A percentile compares a stretch with the other conserved stretches of the same genome.
phyloP scores from a whole-genome alignment of 2,329 filamentous ascomycete genomes.

The Ophiocordyceps camponoti-leonardi region DNA sequence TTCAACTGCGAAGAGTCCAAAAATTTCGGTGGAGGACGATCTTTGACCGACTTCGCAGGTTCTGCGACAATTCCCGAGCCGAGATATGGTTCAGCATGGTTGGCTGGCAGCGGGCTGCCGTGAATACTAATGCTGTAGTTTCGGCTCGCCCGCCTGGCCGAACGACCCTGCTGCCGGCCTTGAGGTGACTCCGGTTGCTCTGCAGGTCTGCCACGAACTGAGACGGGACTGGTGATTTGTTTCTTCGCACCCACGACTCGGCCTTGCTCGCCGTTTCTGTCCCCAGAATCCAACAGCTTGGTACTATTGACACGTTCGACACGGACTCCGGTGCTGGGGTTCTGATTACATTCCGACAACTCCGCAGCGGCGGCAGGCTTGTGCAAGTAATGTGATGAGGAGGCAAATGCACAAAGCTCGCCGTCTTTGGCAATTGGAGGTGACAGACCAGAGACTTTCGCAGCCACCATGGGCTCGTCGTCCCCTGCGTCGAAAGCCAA shows the following conservation, averaged over 20 bases:
- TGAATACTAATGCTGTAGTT: constrained; percentile 1
- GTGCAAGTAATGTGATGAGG: neutral
- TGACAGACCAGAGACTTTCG: neutral
- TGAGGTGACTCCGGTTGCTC: neutral
- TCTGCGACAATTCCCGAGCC: neutral
- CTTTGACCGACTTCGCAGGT: neutral
- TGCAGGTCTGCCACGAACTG: neutral
- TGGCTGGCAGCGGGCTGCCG: constrained; percentile 2
- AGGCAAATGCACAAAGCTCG: neutral
- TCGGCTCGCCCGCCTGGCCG: neutral
- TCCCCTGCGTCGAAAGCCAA: neutral
- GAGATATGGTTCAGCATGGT: neutral
- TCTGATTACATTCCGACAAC: neutral
- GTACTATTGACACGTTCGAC: neutral
- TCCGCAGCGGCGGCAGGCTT: neutral
- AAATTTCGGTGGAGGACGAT: neutral
- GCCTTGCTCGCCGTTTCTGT: neutral
- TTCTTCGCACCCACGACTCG: neutral
- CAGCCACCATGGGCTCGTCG: neutral
- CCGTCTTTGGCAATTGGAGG: neutral
- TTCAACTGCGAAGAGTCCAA: neutral
- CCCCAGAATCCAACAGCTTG: neutral
- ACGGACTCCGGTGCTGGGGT: neutral
- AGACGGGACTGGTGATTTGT: neutral
- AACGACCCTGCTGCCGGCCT: neutral